These are phyloP conservation scores for Rhynchosporium graminicola DNA, from an alignment of 2,329 filamentous ascomycete genomes.

Conservation along the genomic window DNA sequence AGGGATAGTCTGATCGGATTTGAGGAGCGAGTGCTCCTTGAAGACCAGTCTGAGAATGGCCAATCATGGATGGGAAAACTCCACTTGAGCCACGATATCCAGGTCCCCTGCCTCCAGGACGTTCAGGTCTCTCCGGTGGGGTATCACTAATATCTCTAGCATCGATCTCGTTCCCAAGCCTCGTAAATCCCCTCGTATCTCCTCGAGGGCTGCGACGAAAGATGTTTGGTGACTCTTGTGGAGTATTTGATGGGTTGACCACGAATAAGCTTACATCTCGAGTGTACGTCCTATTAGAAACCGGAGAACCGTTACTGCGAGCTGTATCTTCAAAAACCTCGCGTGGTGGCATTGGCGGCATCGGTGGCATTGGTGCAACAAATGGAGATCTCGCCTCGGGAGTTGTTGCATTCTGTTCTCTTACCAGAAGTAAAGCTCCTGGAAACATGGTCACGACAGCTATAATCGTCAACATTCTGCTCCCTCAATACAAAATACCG, in stretches of 20 bases:
- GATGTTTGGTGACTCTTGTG: conserved; percentile 30
- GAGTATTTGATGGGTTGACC: conserved; percentile 38
- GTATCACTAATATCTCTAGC: conserved; percentile 20
- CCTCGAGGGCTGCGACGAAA: conserved; percentile 27
- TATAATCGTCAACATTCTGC: conserved; percentile 19
- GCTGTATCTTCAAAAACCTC: conserved; percentile 30
- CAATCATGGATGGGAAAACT: conserved; percentile 31
- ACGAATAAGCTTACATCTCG: conserved; percentile 37
- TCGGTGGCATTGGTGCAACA: conserved; percentile 24
- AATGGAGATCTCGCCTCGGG: conserved; percentile 41
- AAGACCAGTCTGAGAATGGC: conserved; percentile 21
- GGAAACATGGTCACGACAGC: conserved; percentile 36
- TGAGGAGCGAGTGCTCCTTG: conserved; percentile 27
- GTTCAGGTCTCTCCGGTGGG: conserved; percentile 12
- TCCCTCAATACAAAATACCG: neutral
- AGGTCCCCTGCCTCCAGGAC: conserved; percentile 18
- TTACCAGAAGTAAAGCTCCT: conserved; percentile 30
- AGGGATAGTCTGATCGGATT: conserved; percentile 21
- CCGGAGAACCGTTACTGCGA: conserved; percentile 34
- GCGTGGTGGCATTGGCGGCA: conserved; percentile 31
- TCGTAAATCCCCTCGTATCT: conserved; percentile 33
- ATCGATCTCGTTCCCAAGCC: conserved; percentile 28
- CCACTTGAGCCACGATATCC: conserved; percentile 37
- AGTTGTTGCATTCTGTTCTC: conserved; percentile 32
- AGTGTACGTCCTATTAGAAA: conserved; percentile 29